A percentile compares a stretch with the other conserved stretches of the same genome.
Evolutionary conservation across 2,329 filamentous ascomycete genomes (phyloP).

Genomic region (Fusarium irregulare): DNA sequence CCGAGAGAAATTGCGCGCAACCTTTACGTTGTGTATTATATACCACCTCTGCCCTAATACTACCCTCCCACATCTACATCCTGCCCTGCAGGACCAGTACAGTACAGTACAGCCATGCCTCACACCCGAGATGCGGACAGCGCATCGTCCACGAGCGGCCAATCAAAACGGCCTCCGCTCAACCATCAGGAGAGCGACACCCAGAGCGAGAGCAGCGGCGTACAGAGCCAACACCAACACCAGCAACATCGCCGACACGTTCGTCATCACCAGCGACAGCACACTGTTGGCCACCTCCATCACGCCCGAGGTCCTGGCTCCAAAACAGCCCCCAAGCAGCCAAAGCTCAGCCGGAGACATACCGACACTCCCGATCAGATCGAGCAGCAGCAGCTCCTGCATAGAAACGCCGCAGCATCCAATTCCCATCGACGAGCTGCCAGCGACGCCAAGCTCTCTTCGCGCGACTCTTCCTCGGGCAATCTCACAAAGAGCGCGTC

Average conservation of each 20-base stretch:
- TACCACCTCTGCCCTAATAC: conserved; percentile 15
- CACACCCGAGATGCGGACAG: conserved; percentile 61
- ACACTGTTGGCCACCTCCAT: conserved; percentile 55
- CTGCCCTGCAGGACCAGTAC: background rate
- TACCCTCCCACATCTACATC: background rate
- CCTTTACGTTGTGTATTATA: conserved; percentile 26
- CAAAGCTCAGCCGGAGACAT: conserved; percentile 58
- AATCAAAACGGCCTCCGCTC: conserved; percentile 66
- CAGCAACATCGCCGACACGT: conserved; percentile 49
- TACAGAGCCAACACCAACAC: conserved; percentile 48
- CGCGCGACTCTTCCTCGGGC: conserved; percentile 56
- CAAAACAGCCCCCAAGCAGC: conserved; percentile 62
- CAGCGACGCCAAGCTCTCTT: conserved; percentile 62
- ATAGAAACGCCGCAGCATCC: conserved; percentile 25
- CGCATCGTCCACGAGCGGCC: conserved; percentile 59
- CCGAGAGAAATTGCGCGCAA: conserved; percentile 10
- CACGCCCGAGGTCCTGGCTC: conserved; percentile 65
- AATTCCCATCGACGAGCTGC: conserved; percentile 60
- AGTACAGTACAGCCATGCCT: conserved; percentile 50
- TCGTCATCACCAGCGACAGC: conserved; percentile 51
- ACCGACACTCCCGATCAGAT: conserved; percentile 52
- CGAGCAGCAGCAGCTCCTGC: conserved; percentile 47
- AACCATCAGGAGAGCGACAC: conserved; percentile 52
- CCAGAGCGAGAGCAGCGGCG: conserved; percentile 48
- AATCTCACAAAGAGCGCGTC: conserved; percentile 67